Evolutionary conservation across 192 early-diverging fungal genomes (phyloP).

Genomic region (Backusella sp.): DNA sequence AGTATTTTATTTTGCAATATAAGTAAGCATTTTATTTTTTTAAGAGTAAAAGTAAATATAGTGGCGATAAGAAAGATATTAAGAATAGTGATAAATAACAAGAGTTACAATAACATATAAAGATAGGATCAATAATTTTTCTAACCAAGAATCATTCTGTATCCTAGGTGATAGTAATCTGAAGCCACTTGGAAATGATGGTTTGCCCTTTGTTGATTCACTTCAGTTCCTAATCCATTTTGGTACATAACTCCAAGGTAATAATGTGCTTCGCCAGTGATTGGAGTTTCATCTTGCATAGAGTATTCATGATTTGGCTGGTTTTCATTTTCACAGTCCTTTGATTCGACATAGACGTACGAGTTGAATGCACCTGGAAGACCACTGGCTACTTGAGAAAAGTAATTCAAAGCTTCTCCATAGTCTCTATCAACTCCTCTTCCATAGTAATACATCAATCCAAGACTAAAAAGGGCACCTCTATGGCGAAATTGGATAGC

Average conservation of each 20-base stretch:
- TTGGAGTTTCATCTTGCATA: background rate
- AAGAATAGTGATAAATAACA: too few relatives aligned
- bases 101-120: too few relatives aligned
- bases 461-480: slow-evolving; percentile 65
- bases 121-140: background rate
- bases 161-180: background rate
- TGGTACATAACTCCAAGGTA: background rate
- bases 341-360: background rate
- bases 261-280: background rate
- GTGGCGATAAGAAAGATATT: too few relatives aligned
- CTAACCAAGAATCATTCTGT: background rate
- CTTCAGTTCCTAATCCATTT: background rate
- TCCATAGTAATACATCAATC: slow-evolving; percentile 71
- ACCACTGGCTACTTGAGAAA: background rate
- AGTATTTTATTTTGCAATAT: too few relatives aligned
- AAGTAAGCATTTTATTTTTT: too few relatives aligned
- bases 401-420: slow-evolving; percentile 30
- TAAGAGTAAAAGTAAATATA: too few relatives aligned
- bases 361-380: background rate
- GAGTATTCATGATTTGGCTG: background rate
- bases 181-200: background rate
- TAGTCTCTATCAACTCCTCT: slow-evolving; percentile 48
- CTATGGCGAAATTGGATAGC: slow-evolving; percentile 46
- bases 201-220: background rate
- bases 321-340: background rate